Conservation (phyloP, 495 filamentous ascomycete species). For the Glarea lozoyensis region DNA sequence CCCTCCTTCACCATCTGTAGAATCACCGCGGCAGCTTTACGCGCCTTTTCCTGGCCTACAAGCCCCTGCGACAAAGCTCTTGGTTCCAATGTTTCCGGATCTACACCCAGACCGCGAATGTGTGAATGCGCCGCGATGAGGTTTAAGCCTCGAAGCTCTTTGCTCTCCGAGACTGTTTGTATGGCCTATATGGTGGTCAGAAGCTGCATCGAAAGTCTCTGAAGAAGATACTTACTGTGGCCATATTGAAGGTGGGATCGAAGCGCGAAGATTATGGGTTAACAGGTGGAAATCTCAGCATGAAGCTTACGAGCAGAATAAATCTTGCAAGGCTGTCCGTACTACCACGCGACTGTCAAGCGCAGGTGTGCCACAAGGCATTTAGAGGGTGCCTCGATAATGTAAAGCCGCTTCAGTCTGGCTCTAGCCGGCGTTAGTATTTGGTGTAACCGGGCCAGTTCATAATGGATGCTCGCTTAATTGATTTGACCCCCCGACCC, state of each 20-base stretch:
- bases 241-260: not conserved
- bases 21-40: conserved; percentile 91
- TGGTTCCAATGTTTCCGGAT: conserved; percentile 83
- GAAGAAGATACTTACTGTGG: not conserved
- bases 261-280: not conserved
- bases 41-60: conserved; percentile 91
- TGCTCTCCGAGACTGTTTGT: conserved; percentile 86
- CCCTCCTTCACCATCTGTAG: conserved; percentile 97
- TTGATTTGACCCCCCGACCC: no score
- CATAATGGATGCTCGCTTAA: no score
- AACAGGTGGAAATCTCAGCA: no score
- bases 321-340: no score
- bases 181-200: conserved; percentile 51
- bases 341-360: no score
- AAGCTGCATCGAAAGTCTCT: not conserved
- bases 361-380: no score
- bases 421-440: no score
- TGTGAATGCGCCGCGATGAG: conserved; percentile 98
- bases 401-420: no score
- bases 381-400: no score
- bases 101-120: conserved; percentile 90
- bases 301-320: not conserved
- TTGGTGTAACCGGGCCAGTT: no score
- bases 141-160: conserved; percentile 88
- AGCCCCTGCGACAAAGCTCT: conserved; percentile 85